phyloP scores from a whole-genome alignment of 176 grass and related monocot genomes.

The Zoysia pacifica region DNA sequence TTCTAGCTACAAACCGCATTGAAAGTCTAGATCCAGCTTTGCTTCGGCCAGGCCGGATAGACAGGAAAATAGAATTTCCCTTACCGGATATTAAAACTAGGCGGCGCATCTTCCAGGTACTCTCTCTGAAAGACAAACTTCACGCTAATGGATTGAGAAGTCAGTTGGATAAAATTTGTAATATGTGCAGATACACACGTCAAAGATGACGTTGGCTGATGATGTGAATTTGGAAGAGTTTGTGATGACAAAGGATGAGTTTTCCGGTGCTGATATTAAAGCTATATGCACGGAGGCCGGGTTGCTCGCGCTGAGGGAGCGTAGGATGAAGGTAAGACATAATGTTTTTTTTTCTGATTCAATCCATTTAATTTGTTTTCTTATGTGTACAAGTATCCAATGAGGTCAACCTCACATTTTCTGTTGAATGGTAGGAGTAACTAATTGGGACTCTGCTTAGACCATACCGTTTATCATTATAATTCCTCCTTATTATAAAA shows the following conservation, averaged over 20 bases:
- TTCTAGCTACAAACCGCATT: conserved; percentile 87
- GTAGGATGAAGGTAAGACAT: conserved; percentile 72
- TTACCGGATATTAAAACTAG: conserved; percentile 89
- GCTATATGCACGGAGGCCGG: conserved; percentile 90
- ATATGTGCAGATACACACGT: conserved; percentile 70
- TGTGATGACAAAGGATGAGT: conserved; percentile 89
- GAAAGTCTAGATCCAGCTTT: conserved; percentile 85
- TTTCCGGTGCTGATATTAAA: conserved; percentile 85
- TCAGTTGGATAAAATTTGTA: conserved; percentile 5
- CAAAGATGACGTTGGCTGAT: conserved; percentile 86
- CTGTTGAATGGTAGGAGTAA: not conserved
- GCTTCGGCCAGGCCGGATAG: conserved; percentile 81
- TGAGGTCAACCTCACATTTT: not conserved
- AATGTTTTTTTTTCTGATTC: not conserved
- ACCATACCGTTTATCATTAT: not conserved
- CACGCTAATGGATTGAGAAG: not conserved
- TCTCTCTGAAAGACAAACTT: conserved; percentile 11
- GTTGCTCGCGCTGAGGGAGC: conserved; percentile 81
- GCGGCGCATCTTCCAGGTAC: conserved; percentile 76
- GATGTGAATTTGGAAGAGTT: conserved; percentile 94
- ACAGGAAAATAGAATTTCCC: conserved; percentile 85
- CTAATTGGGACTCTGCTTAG: not conserved
- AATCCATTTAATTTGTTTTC: not conserved
- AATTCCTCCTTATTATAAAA: not conserved
- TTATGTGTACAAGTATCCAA: conserved; percentile 6